Base-by-base conservation (phyloP, 352 stramenopile species). In the Phytophthora macrochlamydospora region DNA sequence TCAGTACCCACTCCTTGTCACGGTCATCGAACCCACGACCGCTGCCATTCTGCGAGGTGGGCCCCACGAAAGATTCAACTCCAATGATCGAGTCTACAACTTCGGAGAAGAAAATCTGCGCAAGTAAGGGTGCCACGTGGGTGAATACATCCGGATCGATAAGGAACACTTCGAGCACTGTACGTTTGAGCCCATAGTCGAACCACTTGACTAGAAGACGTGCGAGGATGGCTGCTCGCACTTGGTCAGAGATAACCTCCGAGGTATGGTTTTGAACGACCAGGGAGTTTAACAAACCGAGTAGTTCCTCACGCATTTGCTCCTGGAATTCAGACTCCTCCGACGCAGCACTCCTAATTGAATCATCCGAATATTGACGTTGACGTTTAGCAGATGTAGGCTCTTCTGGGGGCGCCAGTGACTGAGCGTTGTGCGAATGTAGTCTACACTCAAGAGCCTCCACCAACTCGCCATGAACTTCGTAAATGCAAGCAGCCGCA, bases 161-260 rank as follows among this genome's bases (percentile, higher is more conserved):
- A 5, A 96, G 63, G 46, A 85, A 85, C 1, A 79, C 71, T 53
- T 96, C 88, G 7, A 96, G 67, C 18, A 85, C 80, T 2, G 73
- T 72, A 24, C 70, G 74, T 4, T 81, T 53, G 9, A 94, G 59
- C 12, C 75, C 80, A 49, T 89, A 94, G 18, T 94, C 85, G 48
- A 92, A 92, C 88, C 88, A 96, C 58, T 94, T 94, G 18, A 94
- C 80, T 2, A 96, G 55, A 14, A 96, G 65, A 12, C 88, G 85
- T 30, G 88, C 81, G 24, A 96, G 72, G 43, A 96, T 93, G 31
- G 85, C 83, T 0, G 79, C 82, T 3, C 84, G 76, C 37, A 86
- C 80, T 42, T 75, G 62, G 13, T 74, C 71, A 1, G 73, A 76
- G 44, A 80, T 79, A 43, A 62, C 38, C 28, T 69, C 37, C 6